Evolutionary conservation across 768 basidiomycete genomes (phyloP), one percentile per base, ranked within the genome.

Genomic region (Pleurotus tuoliensis): DNA sequence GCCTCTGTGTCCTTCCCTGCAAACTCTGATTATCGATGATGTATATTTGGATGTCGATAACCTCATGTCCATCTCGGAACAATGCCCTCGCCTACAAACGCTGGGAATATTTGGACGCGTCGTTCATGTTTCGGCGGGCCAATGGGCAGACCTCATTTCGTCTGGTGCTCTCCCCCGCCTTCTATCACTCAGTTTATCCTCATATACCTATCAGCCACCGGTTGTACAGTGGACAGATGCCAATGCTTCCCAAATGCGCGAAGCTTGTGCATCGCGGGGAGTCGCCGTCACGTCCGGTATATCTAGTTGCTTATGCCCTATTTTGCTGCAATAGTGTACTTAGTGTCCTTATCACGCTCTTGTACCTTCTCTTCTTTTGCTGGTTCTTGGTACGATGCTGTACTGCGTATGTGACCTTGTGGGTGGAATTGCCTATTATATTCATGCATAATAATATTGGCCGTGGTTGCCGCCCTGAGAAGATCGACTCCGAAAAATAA

Each of bases 91-190:
- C 37, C 58, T 84, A 58, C 71, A 75, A 61, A 69, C 73, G 34
- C 63, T 84, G 41, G 66, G 64, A 12, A 64, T 82, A 12, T 61
- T 61, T 4, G 80, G 80, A 8, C 72, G 80, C 22, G 66, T 59
- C 38, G 65, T 75, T 8, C 66, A 69, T n/a, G 58, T 81, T 20
- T 59, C 65, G 5, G 59, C 71, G 24, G 55, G 67, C 16, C 76
- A 78, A 59, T 83, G 81, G 82, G 62, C 60, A 4, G 47, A 62
- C 15, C 76, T 79, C 55, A 63, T 82, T 41, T 47, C 55, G 8
- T 74, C 69, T 37, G 71, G 74, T 3, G 62, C 64, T 7, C 61
- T 78, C 5, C 59, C 72, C 5, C 64, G 59, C 5, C 66, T 82
- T 48, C 69, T 66, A 27, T 62, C 62, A 11, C 64, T 82, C 5